These are phyloP conservation scores for Lyophyllum decastes DNA, from an alignment of 768 basidiomycete genomes.

Conservation along the genomic window DNA sequence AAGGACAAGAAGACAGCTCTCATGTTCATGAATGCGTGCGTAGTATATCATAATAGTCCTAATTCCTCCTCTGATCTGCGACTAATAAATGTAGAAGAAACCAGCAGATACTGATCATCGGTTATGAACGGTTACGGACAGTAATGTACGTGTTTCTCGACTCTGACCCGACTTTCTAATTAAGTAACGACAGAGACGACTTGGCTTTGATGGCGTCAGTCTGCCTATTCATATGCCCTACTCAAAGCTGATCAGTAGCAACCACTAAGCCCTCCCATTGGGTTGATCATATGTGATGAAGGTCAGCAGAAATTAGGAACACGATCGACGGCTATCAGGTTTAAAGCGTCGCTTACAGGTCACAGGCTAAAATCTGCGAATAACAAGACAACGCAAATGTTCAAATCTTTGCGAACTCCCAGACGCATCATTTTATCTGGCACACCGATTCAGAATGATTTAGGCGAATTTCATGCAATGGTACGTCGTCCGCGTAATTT, in stretches of 20 bases:
- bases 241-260: constrained; percentile 2
- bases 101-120: constrained; percentile 89
- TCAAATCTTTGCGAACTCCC: constrained; percentile 73
- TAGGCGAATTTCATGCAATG: constrained; percentile 96
- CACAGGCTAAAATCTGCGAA: constrained; percentile 92
- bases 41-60: constrained; percentile 1
- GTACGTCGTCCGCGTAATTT: constrained; percentile 39
- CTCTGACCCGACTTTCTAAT: not conserved
- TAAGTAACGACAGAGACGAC: constrained; percentile 31
- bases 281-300: constrained; percentile 94
- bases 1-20: constrained; percentile 55
- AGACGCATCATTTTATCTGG: constrained; percentile 90
- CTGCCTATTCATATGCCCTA: not conserved
- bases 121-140: constrained; percentile 87
- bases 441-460: constrained; percentile 96
- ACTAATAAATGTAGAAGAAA: constrained; percentile 46
- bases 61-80: not conserved
- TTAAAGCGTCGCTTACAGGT: constrained; percentile 41
- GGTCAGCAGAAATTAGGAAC: constrained; percentile 42
- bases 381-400: constrained; percentile 88
- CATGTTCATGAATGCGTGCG: constrained; percentile 76
- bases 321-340: not conserved
- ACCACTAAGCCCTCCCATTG: constrained; percentile 76
- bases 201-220: constrained; percentile 66
- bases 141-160: constrained; percentile 57